Conservation (phyloP, 2,329 filamentous ascomycete genomes). For the Aspergillus arachidicola region DNA sequence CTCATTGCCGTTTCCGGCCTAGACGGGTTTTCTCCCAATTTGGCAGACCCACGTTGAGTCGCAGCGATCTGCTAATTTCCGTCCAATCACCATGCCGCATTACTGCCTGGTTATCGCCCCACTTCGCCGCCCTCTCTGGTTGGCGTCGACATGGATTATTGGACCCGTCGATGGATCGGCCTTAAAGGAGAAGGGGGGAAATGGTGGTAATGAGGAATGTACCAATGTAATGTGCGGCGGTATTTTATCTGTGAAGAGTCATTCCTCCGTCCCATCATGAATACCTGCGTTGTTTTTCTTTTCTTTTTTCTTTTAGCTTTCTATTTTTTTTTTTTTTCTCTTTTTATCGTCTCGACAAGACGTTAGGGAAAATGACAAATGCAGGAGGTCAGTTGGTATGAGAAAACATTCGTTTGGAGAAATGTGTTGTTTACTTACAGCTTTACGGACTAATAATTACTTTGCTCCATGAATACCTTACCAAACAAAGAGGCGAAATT, state of each 20-base stretch:
- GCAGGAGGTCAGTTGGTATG: neutral
- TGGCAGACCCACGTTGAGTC: constrained; percentile 13
- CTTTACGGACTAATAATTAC: neutral
- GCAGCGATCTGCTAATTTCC: constrained; percentile 21
- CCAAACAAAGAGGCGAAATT: constrained; percentile 3
- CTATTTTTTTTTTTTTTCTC: neutral
- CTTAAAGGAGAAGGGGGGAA: constrained; percentile 5
- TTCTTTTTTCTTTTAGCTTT: neutral
- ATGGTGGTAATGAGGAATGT: constrained; percentile 3
- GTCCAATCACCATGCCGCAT: constrained; percentile 17
- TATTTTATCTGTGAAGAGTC: neutral
- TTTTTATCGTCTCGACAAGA: neutral
- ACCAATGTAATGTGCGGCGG: constrained; percentile 1
- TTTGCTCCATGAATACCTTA: neutral
- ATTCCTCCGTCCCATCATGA: neutral
- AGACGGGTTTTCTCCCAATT: constrained; percentile 13
- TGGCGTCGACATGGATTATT: constrained; percentile 8
- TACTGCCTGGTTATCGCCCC: constrained; percentile 24
- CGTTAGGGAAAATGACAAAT: too few relatives aligned
- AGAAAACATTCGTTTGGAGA: neutral
- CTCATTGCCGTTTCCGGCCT: constrained; percentile 20
- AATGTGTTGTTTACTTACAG: neutral
- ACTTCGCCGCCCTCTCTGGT: constrained; percentile 17
- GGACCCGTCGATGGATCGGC: constrained; percentile 7
- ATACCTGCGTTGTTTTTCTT: neutral